These are phyloP conservation scores for Adansonia grandidieri DNA, from an alignment of 441 rosid species.

Conservation along the genomic window DNA sequence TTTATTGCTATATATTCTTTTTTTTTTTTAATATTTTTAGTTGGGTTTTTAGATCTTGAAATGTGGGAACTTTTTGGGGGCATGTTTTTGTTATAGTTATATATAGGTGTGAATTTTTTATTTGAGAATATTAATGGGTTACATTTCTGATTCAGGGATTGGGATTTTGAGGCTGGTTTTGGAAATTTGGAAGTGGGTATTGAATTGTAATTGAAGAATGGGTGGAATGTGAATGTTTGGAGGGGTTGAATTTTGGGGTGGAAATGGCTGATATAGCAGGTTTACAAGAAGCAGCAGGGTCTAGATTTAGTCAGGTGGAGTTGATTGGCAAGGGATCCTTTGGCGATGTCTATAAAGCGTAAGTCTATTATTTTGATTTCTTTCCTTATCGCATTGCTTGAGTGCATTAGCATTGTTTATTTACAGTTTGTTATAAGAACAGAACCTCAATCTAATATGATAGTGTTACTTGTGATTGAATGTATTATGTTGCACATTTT, in stretches of 20 bases:
- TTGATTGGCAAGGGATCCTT: slow-evolving; percentile 96
- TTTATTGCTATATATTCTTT: not conserved
- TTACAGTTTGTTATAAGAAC: slow-evolving; percentile 4
- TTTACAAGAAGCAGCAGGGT: slow-evolving; percentile 79
- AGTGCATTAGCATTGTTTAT: slow-evolving; percentile 9
- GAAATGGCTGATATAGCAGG: slow-evolving; percentile 87
- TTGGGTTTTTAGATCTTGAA: slow-evolving; percentile 30
- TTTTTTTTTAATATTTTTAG: slow-evolving; percentile 16
- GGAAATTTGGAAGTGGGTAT: slow-evolving; percentile 32
- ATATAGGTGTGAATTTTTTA: slow-evolving; percentile 13
- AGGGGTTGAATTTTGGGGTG: slow-evolving; percentile 23
- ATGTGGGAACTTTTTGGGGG: slow-evolving; percentile 30
- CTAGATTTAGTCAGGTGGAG: slow-evolving; percentile 82
- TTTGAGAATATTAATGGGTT: slow-evolving; percentile 18
- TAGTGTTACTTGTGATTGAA: not conserved
- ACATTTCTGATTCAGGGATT: slow-evolving; percentile 36
- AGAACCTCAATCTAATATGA: not conserved
- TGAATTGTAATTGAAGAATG: slow-evolving; percentile 29
- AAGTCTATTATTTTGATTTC: slow-evolving; percentile 38
- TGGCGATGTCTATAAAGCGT: slow-evolving; percentile 99
- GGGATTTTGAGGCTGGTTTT: slow-evolving; percentile 17
- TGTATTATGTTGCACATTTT: not conserved
- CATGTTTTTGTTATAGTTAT: slow-evolving; percentile 25
- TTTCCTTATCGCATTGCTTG: slow-evolving; percentile 20
- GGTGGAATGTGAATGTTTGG: slow-evolving; percentile 30